Evolutionary conservation across 257 asterid species (phyloP).

Genomic region (Solanum rostratum): DNA sequence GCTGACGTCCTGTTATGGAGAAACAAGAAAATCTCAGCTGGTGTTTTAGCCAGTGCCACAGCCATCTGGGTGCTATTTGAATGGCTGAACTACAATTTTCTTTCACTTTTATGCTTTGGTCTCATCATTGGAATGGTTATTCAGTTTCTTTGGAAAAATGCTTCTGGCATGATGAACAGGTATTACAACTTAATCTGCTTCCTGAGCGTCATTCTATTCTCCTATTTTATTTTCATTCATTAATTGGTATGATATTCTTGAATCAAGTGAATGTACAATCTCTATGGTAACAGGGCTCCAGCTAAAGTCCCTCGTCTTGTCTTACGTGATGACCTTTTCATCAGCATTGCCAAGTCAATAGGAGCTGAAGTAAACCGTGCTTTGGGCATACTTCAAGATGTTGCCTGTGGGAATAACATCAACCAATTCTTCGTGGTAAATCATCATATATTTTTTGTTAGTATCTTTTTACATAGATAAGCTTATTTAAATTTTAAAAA

Average conservation of each 20-base stretch:
- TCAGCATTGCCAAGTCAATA: constrained; percentile 35
- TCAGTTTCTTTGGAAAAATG: constrained; percentile 61
- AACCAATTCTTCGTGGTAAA: constrained; percentile 61
- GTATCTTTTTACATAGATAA: neutral
- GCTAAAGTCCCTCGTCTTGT: constrained; percentile 44
- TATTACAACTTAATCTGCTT: neutral
- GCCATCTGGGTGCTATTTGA: constrained; percentile 68
- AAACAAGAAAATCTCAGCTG: constrained; percentile 73
- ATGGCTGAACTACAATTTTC: constrained; percentile 76
- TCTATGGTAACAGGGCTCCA: constrained; percentile 29
- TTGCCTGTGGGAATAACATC: constrained; percentile 46
- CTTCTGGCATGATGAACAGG: constrained; percentile 42
- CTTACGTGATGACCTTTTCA: constrained; percentile 46
- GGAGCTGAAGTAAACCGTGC: constrained; percentile 47
- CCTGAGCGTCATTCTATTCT: neutral
- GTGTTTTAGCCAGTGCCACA: constrained; percentile 53
- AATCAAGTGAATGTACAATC: neutral
- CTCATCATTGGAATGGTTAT: constrained; percentile 40
- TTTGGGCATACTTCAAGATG: constrained; percentile 47
- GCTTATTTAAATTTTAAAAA: neutral
- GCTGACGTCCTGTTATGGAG: constrained; percentile 88
- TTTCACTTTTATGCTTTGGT: constrained; percentile 48
- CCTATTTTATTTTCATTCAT: neutral
- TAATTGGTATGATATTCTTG: neutral
- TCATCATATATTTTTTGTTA: neutral